Evolutionary conservation across 805 yeast genomes (phyloP).

Genomic region (Saitoella complicata): DNA sequence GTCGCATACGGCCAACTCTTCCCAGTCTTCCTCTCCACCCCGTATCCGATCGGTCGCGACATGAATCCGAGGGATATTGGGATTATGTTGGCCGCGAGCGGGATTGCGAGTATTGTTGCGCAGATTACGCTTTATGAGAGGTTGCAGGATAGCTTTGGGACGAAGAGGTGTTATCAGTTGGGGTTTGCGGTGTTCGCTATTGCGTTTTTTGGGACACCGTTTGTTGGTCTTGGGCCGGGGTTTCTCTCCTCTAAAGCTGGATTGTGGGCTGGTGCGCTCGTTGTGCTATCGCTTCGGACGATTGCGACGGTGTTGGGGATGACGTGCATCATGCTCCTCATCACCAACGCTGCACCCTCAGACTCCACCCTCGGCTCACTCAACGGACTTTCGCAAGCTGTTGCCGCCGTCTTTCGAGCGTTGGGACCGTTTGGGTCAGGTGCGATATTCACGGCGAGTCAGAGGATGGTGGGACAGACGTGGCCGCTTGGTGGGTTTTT

Average conservation of each 20-base stretch:
- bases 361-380: constrained; percentile 38
- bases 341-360: constrained; percentile 38
- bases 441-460: not conserved
- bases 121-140: constrained; percentile 36
- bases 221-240: constrained; percentile 26
- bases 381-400: constrained; percentile 40
- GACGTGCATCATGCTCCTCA: constrained; percentile 37
- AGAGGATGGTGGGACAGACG: no score
- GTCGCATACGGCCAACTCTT: constrained; percentile 38
- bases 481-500: no score
- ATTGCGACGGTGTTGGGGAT: constrained; percentile 31
- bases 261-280: constrained; percentile 4
- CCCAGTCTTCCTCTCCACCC: constrained; percentile 36
- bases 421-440: constrained; percentile 31
- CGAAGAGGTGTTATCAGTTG: constrained; percentile 29
- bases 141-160: constrained; percentile 23
- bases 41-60: constrained; percentile 35
- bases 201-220: constrained; percentile 31
- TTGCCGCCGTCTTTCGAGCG: constrained; percentile 39
- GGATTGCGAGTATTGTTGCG: constrained; percentile 35
- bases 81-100: constrained; percentile 33
- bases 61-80: constrained; percentile 34
- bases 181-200: constrained; percentile 30
- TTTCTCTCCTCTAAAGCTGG: constrained; percentile 1
- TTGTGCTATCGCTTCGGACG: constrained; percentile 23